phyloP scores from a whole-genome alignment of 805 yeast genomes.

The Torulaspora gathmanii region DNA sequence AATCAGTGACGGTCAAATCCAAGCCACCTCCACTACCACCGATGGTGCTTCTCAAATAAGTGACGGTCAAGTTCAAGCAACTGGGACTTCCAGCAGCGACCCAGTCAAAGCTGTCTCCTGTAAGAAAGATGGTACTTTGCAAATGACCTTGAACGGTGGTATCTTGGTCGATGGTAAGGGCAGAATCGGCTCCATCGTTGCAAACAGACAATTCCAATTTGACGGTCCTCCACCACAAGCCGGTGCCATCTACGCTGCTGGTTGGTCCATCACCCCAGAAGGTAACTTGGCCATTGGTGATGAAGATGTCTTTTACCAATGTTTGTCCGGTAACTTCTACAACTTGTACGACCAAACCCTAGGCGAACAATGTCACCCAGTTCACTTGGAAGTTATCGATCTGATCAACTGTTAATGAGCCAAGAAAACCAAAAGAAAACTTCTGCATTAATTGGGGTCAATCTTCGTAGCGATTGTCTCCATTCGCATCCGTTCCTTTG shows the following conservation, averaged over 20 bases:
- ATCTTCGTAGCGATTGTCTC: conserved; percentile 9
- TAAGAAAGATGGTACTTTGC: conserved; percentile 45
- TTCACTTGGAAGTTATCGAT: conserved; percentile 55
- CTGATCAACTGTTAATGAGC: conserved; percentile 48
- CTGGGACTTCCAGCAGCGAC: conserved; percentile 20
- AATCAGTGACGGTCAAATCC: conserved; percentile 43
- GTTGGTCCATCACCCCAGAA: conserved; percentile 55
- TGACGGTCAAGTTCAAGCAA: conserved; percentile 33
- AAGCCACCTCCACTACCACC: conserved; percentile 37
- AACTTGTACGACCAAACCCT: conserved; percentile 64
- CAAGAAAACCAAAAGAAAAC: not conserved
- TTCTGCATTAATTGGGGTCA: conserved; percentile 7
- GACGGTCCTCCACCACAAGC: conserved; percentile 87
- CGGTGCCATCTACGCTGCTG: conserved; percentile 65
- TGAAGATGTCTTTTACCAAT: conserved; percentile 61
- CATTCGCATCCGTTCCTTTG: conserved; percentile 20
- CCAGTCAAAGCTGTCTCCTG: conserved; percentile 40
- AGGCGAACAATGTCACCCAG: conserved; percentile 59
- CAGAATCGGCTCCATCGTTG: conserved; percentile 73
- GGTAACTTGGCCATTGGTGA: conserved; percentile 62
- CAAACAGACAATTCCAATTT: conserved; percentile 81
- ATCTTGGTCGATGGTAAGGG: conserved; percentile 55
- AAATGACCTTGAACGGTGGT: conserved; percentile 48
- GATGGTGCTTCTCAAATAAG: conserved; percentile 21
- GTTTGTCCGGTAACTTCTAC: conserved; percentile 71